Conservation (phyloP, 495 filamentous ascomycete genomes). For the Lophiotrema nucula region DNA sequence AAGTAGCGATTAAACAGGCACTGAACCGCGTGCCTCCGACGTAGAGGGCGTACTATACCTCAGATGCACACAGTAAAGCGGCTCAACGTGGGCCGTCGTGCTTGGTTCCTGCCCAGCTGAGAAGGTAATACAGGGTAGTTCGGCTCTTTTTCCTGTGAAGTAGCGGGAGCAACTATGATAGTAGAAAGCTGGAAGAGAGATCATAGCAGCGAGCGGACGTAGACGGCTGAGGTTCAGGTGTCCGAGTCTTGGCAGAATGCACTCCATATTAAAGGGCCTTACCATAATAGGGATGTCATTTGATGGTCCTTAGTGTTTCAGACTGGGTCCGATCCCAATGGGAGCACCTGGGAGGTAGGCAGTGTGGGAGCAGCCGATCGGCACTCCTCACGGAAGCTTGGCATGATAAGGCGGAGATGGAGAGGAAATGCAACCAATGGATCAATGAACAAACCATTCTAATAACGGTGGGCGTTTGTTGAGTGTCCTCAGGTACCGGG, state of each 20-base stretch:
- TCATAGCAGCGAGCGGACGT: constrained; percentile 6
- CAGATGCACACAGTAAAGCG: background rate
- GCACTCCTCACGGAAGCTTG: no score
- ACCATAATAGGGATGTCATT: constrained; percentile 23
- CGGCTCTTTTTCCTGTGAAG: constrained; percentile 4
- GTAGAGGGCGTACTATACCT: background rate
- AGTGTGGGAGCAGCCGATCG: constrained; percentile 9
- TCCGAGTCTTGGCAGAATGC: constrained; percentile 10
- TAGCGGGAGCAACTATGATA: constrained; percentile 23
- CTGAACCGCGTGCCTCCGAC: constrained; percentile 20
- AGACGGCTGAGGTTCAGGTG: constrained; percentile 1
- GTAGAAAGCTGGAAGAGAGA: background rate
- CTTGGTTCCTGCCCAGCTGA: constrained; percentile 17
- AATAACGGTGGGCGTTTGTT: background rate
- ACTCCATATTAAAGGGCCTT: constrained; percentile 23
- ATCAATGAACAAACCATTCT: background rate
- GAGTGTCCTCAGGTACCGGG: background rate
- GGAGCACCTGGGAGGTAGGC: background rate
- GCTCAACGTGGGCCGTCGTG: constrained; percentile 23
- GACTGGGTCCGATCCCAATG: no score
- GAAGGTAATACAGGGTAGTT: constrained; percentile 15
- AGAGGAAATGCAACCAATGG: background rate
- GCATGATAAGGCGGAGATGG: background rate
- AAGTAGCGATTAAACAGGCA: background rate
- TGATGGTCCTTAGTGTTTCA: constrained; percentile 2